phyloP scores from a whole-genome alignment of 139 green algal genomes.

The Chlorella sorokiniana region DNA sequence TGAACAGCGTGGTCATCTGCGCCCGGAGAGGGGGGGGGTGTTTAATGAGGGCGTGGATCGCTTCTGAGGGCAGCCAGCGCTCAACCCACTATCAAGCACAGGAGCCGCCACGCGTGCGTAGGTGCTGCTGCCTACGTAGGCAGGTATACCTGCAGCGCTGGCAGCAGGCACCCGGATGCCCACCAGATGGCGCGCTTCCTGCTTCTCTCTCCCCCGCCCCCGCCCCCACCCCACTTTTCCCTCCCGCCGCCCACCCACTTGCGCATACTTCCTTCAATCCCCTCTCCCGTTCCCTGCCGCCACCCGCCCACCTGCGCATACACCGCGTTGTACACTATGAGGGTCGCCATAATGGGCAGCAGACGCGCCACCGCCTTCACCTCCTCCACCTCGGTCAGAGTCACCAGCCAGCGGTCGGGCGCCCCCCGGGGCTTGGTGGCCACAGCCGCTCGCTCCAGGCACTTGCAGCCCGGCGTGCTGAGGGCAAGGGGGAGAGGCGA shows the following conservation, averaged over 20 bases:
- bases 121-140: too few species aligned
- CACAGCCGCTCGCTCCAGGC: conserved; percentile 32
- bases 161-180: too few species aligned
- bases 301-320: conserved; percentile 58
- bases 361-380: conserved; percentile 87
- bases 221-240: too few species aligned
- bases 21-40: too few species aligned
- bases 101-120: too few species aligned
- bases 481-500: not conserved
- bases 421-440: not conserved
- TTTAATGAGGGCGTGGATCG: too few species aligned
- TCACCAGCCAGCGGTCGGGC: conserved; percentile 36
- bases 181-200: too few species aligned
- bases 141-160: too few species aligned
- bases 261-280: not conserved
- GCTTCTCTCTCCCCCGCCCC: too few species aligned
- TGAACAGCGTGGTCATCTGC: conserved; percentile 88
- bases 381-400: conserved; percentile 81
- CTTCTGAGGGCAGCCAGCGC: too few species aligned
- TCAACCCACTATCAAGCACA: too few species aligned
- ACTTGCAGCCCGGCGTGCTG: conserved; percentile 4
- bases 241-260: too few species aligned
- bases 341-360: conserved; percentile 82
- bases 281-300: not conserved
- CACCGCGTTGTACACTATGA: conserved; percentile 82